A percentile compares a stretch with the other conserved stretches of the same genome.
Evolutionary conservation across 2,329 filamentous ascomycete genomes (phyloP).

Genomic region (Didymella sp.): DNA sequence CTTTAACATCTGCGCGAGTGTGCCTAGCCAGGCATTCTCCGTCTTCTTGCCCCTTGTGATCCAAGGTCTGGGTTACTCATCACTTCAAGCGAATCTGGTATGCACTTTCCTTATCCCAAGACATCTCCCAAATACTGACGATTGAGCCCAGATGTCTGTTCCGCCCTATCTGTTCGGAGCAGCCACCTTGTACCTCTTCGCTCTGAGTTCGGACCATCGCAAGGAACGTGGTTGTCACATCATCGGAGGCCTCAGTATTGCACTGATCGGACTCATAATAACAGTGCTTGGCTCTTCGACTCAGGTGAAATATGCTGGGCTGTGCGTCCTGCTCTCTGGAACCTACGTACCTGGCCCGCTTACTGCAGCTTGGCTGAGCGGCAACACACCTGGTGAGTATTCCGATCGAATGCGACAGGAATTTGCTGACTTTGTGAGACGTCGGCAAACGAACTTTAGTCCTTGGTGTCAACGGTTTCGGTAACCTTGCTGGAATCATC

Average conservation of each 20-base stretch:
- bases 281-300: neutral
- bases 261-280: constrained; percentile 30
- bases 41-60: constrained; percentile 59
- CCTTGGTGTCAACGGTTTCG: constrained; percentile 1
- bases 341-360: constrained; percentile 32
- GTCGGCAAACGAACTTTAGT: constrained; percentile 1
- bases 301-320: constrained; percentile 24
- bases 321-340: constrained; percentile 34
- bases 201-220: constrained; percentile 1
- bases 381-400: constrained; percentile 26
- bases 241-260: constrained; percentile 53
- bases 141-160: neutral
- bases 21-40: constrained; percentile 46
- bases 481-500: constrained; percentile 35
- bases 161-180: constrained; percentile 1
- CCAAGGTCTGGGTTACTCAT: constrained; percentile 38
- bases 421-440: neutral
- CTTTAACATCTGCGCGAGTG: constrained; percentile 55
- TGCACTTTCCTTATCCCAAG: neutral
- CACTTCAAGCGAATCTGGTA: constrained; percentile 30
- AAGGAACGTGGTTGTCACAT: constrained; percentile 49
- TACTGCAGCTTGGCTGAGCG: constrained; percentile 35
- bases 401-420: too few relatives aligned
- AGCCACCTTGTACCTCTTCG: neutral
- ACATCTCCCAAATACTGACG: neutral